Base-by-base conservation (phyloP, 495 filamentous ascomycete genomes). In the Eremomyces bilateralis region DNA sequence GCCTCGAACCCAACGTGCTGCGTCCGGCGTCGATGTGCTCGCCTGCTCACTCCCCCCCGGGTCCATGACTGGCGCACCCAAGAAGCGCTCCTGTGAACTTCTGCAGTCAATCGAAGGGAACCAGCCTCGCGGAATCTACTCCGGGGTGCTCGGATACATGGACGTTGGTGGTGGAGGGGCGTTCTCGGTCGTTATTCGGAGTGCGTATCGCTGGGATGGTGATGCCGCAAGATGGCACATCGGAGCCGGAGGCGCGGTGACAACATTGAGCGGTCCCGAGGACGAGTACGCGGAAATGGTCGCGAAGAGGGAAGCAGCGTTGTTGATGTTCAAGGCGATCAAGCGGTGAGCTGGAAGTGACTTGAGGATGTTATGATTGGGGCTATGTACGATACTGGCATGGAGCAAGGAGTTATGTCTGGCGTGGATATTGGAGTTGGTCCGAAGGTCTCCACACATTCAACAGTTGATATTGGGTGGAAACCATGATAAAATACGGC, bases 11-110 rank as follows among this genome's bases (percentile, higher is more conserved):
- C n/a, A n/a, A n/a, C n/a, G n/a, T n/a, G 18, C 38, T 37, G 18
- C 25, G 11, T 51, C 33, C n/a, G 53, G 61, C 3, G 58, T 88
- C 31, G 76, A 84, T 21, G 76, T 82, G 16, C 62, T 95, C 0
- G 72, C 80, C 5, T 62, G 66, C 1, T 75, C 67, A 24, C 60
- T 97, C 2, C 88, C 85, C 0, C 83, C 88, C 0, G 88, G 88
- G 0, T 79, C 71, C 30, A 95, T 95, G 85, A 95, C 85, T 2
- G 85, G 85, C 12, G 85, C 85, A 4, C 85, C 85, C 0, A 95
- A 95, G 59, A 78, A 78, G 46, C 67, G 85, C 15, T 79, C 71
- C 24, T 92, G 85, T 49, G 70, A 91, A 63, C 63, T 94, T 29
- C 60, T 95, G 27, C 53, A 61, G 34, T 48, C 51, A 0, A 63